phyloP scores from a whole-genome alignment of 352 stramenopile species.

The Elongisporangium undulatum region DNA sequence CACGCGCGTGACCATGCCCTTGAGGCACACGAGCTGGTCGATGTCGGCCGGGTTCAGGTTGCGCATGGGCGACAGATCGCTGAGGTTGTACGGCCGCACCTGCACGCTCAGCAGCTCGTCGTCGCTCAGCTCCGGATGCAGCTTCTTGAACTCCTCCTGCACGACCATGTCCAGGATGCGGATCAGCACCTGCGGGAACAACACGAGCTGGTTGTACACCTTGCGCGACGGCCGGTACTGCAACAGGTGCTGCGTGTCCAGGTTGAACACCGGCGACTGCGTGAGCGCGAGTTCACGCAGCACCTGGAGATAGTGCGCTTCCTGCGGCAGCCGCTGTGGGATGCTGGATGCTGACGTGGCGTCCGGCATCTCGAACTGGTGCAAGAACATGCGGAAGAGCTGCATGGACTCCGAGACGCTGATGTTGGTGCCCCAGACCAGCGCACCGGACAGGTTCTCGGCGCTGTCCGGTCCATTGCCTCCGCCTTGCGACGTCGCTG shows the following conservation, averaged over 20 bases:
- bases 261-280: slow-evolving; percentile 85
- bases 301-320: slow-evolving; percentile 75
- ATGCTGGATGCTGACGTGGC: neutral
- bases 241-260: slow-evolving; percentile 90
- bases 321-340: slow-evolving; percentile 17
- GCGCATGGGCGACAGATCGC: slow-evolving; percentile 91
- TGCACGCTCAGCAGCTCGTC: slow-evolving; percentile 80
- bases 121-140: slow-evolving; percentile 45
- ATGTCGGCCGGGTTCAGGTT: slow-evolving; percentile 97
- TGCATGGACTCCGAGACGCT: slow-evolving; percentile 91
- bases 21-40: slow-evolving; percentile 95
- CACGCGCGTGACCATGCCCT: slow-evolving; percentile 97
- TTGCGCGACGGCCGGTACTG: slow-evolving; percentile 73
- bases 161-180: slow-evolving; percentile 96
- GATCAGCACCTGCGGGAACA: slow-evolving; percentile 95
- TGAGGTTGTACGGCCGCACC: slow-evolving; percentile 97
- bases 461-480: slow-evolving; percentile 4
- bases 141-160: slow-evolving; percentile 84
- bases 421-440: slow-evolving; percentile 94
- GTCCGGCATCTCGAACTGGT: slow-evolving; percentile 63
- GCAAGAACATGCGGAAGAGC: slow-evolving; percentile 87
- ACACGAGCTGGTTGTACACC: slow-evolving; percentile 96
- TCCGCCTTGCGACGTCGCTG: slow-evolving; percentile 12
- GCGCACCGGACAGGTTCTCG: slow-evolving; percentile 71
- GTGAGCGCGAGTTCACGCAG: slow-evolving; percentile 75